phyloP scores from a whole-genome alignment of 176 grass and related monocot species.

The Aechmea fasciata region DNA sequence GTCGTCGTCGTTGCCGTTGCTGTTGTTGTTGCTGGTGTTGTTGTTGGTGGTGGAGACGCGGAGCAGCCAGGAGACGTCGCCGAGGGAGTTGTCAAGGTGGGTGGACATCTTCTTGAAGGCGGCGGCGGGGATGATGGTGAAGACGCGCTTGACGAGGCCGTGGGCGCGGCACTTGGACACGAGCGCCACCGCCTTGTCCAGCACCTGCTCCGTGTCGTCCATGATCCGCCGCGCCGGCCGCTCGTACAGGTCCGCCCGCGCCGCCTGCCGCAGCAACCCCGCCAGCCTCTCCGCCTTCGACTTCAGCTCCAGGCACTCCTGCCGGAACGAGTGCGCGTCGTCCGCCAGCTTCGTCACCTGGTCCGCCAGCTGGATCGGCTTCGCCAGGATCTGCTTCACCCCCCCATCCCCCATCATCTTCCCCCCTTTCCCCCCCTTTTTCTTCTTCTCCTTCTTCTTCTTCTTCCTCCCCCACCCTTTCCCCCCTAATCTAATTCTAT shows the following conservation, averaged over 20 bases:
- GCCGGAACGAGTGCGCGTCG: constrained; percentile 42
- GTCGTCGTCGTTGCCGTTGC: constrained; percentile 40
- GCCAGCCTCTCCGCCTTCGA: constrained; percentile 62
- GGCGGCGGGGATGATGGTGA: constrained; percentile 74
- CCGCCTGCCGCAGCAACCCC: constrained; percentile 71
- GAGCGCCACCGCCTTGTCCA: constrained; percentile 62
- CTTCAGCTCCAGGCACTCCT: constrained; percentile 77
- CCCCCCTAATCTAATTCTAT: neutral
- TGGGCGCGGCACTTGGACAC: constrained; percentile 75
- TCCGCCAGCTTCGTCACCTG: constrained; percentile 83
- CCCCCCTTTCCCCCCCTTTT: constrained; percentile 15
- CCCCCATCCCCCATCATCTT: constrained; percentile 51
- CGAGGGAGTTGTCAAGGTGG: constrained; percentile 85
- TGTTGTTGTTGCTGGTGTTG: constrained; percentile 20
- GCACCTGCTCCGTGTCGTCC: constrained; percentile 64
- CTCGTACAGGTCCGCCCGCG: constrained; percentile 84
- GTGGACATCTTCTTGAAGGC: constrained; percentile 83
- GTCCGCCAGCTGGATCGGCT: constrained; percentile 86
- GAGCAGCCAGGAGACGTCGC: constrained; percentile 92
- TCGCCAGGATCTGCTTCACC: constrained; percentile 61
- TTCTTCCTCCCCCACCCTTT: neutral
- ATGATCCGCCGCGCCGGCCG: constrained; percentile 81
- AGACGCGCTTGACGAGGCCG: constrained; percentile 67
- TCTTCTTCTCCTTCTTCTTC: neutral
- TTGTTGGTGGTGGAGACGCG: constrained; percentile 56